These are phyloP conservation scores for Aspergillus ostianus DNA, from an alignment of 495 filamentous ascomycete species.

Conservation along the genomic window DNA sequence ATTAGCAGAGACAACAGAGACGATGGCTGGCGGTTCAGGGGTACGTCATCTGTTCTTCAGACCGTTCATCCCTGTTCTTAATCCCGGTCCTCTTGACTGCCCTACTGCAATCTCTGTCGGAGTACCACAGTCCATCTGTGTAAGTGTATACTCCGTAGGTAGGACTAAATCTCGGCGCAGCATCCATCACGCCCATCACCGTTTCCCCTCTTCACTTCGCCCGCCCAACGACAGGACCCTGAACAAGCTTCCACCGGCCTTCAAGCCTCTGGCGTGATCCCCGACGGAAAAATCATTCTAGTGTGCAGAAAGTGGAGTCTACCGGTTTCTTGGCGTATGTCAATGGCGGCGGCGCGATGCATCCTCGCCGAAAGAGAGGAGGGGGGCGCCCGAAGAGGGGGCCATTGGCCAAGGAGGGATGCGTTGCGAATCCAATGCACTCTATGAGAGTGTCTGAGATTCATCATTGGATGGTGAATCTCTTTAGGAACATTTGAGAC, in stretches of 20 bases:
- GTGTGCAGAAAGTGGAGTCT: constrained; percentile 24
- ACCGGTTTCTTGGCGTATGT: constrained; percentile 15
- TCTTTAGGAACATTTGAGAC: background rate
- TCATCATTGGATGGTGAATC: background rate
- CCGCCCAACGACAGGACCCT: constrained; percentile 12
- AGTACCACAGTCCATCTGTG: too few relatives aligned
- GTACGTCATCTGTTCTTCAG: background rate
- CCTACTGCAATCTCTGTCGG: background rate
- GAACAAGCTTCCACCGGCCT: constrained; percentile 22
- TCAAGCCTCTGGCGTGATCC: constrained; percentile 11
- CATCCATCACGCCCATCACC: background rate
- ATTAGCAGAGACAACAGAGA: background rate
- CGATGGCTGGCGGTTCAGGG: background rate
- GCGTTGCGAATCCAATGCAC: background rate
- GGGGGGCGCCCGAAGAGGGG: too few relatives aligned
- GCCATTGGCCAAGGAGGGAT: background rate
- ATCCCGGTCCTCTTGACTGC: background rate
- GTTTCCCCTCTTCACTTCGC: background rate
- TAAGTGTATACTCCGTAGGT: too few relatives aligned
- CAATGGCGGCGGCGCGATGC: constrained; percentile 4
- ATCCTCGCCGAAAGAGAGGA: background rate
- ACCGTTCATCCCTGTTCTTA: background rate
- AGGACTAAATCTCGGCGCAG: background rate
- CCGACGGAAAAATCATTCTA: constrained; percentile 17
- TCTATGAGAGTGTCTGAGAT: too few relatives aligned